Evolutionary conservation across 257 asterid genomes (phyloP).

Genomic region (Sherardia arvensis): DNA sequence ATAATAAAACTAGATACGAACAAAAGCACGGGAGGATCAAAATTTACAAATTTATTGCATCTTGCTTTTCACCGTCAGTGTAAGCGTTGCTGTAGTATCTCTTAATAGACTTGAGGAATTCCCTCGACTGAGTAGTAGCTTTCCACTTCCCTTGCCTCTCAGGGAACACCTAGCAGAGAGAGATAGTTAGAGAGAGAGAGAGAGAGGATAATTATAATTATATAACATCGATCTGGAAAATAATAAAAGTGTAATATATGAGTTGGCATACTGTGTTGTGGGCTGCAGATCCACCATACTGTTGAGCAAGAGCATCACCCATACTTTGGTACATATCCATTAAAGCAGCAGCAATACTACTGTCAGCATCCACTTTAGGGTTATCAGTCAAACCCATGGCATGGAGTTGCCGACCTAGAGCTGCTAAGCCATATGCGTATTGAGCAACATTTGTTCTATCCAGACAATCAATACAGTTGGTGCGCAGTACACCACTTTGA

Average conservation of each 20-base stretch:
- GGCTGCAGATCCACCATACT: constrained; percentile 98
- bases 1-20: constrained; percentile 7
- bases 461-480: constrained; percentile 97
- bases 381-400: constrained; percentile 80
- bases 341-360: constrained; percentile 96
- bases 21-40: constrained; percentile 16
- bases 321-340: constrained; percentile 99
- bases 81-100: constrained; percentile 96
- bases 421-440: constrained; percentile 94
- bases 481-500: constrained; percentile 98
- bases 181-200: background rate
- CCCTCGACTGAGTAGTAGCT: constrained; percentile 98
- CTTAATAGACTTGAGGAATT: constrained; percentile 89
- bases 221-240: background rate
- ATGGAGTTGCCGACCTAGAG: constrained; percentile 91
- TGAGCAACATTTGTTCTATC: constrained; percentile 98
- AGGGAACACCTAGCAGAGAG: constrained; percentile 56
- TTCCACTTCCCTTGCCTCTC: constrained; percentile 99
- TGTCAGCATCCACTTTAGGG: constrained; percentile 87
- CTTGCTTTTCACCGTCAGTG: constrained; percentile 99
- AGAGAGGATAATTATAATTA: background rate
- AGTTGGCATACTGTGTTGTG: constrained; percentile 64
- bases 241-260: background rate
- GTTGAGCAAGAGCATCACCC: constrained; percentile 99
- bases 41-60: constrained; percentile 85